Base-by-base conservation (phyloP, 129 eudicot genomes). In the Logfia minima region DNA sequence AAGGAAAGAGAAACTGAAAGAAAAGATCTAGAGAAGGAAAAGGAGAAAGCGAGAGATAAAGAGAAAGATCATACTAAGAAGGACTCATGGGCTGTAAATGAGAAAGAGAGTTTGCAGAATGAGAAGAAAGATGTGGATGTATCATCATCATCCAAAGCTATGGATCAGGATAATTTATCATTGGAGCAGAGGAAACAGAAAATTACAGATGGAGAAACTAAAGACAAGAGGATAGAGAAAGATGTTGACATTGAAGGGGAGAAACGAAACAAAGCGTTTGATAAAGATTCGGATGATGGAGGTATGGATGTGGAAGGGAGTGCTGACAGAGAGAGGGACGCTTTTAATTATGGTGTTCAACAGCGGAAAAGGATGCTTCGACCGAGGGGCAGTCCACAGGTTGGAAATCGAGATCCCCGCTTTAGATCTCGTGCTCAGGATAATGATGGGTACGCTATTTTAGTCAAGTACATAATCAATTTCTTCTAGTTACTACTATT, bases 311-410 rank as follows among this genome's bases (percentile, higher is more conserved):
- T 75, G 34, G 97, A 91, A 70, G 96, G 90, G 43, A 87, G 83
- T 60, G 72, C 84, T 6, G 98, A 86, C 48, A 83, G 82, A 63
- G 98, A 94, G 22, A 87, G 90, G 62, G 99, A 91, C 59, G 83
- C 24, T 51, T 91, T 91, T 29, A 84, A 70, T 80, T 84, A 85
- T 83, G 97, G 90, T 58, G 89, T 89, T 84, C 99, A 95, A 79
- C 99, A 95, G 76, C 81, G 95, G 56, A 92, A 92, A 82, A 88
- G 97, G 84, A 92, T 91, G 99, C 90, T 92, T 72, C 95, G 96
- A 35, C 99, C 97, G 4, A 89, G 92, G 81, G 94, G 92, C 31
- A 87, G 97, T 72, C 95, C 97, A 52, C 93, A 87, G 80, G 79
- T 82, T 51, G 87, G 83, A 66, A 86, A 79, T 41, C 92, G 91